phyloP scores from a whole-genome alignment of 108 stramenopile genomes.

The Nitzschia sp. region DNA sequence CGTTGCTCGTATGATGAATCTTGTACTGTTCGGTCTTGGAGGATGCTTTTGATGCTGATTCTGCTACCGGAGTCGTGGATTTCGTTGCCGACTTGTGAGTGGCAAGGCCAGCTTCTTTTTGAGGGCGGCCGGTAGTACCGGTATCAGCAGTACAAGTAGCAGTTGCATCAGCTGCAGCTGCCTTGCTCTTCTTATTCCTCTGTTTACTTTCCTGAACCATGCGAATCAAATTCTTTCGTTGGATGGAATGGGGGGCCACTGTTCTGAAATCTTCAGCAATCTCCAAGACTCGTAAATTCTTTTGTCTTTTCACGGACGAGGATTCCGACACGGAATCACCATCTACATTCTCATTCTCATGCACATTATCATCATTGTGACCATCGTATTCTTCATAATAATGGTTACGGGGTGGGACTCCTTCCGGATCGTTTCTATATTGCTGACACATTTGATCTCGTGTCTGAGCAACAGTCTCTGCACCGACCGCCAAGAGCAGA shows the following conservation, averaged over 20 bases:
- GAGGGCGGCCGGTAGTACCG: background rate
- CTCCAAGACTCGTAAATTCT: background rate
- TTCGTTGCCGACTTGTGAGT: no score
- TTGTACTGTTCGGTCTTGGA: background rate
- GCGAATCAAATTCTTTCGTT: background rate
- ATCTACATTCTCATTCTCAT: no score
- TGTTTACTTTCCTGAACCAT: background rate
- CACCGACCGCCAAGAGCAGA: background rate
- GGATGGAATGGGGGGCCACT: constrained; percentile 4
- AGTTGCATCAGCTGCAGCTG: background rate
- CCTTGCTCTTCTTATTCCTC: background rate
- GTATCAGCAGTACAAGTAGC: background rate
- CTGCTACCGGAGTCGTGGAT: no score
- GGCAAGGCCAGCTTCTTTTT: no score
- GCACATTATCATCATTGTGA: no score
- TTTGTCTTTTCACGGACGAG: background rate
- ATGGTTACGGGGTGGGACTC: background rate
- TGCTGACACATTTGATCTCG: background rate
- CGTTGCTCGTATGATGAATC: background rate
- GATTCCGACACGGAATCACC: background rate
- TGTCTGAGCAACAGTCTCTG: background rate
- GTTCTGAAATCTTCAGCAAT: constrained; percentile 10
- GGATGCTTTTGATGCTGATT: background rate
- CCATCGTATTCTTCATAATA: background rate
- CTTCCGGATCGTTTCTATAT: background rate